phyloP scores from a whole-genome alignment of 805 yeast genomes.

The Candida nonsorbophila region DNA sequence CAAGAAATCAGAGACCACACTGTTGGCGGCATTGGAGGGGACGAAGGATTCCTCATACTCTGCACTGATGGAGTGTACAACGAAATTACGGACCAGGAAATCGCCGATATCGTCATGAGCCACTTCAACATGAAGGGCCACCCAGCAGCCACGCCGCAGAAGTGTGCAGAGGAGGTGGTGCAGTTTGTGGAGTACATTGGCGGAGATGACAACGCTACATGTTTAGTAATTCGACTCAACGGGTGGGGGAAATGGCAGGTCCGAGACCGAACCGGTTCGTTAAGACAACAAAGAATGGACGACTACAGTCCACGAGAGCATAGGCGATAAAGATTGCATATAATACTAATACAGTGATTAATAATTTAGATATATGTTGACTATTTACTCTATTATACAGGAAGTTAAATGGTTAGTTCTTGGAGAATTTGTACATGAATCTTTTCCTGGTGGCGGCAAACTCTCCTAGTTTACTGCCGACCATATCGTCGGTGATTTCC shows the following conservation, averaged over 20 bases:
- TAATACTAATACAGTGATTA: not conserved
- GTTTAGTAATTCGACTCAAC: constrained; percentile 67
- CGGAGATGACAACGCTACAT: constrained; percentile 95
- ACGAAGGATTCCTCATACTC: constrained; percentile 79
- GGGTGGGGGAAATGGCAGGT: constrained; percentile 97
- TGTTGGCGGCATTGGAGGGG: constrained; percentile 60
- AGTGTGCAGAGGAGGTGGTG: constrained; percentile 79
- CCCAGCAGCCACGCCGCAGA: constrained; percentile 72
- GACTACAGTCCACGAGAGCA: constrained; percentile 17
- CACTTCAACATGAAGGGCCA: constrained; percentile 61
- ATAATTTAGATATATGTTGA: no score
- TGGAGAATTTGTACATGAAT: constrained; percentile 75
- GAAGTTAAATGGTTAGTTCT: no score
- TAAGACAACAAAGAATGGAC: constrained; percentile 66
- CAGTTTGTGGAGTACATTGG: constrained; percentile 81
- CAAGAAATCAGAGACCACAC: constrained; percentile 31
- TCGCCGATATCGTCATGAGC: constrained; percentile 79
- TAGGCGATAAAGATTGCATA: not conserved
- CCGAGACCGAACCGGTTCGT: constrained; percentile 74
- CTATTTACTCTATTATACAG: no score
- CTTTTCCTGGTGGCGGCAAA: constrained; percentile 92
- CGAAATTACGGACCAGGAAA: constrained; percentile 80
- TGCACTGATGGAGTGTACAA: constrained; percentile 87
- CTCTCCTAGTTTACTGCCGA: constrained; percentile 91
- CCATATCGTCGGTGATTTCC: constrained; percentile 90